A percentile compares a stretch with the other conserved stretches of the same genome.
phyloP scores from a whole-genome alignment of 140 eudicot genomes.

The Anethum foeniculum region DNA sequence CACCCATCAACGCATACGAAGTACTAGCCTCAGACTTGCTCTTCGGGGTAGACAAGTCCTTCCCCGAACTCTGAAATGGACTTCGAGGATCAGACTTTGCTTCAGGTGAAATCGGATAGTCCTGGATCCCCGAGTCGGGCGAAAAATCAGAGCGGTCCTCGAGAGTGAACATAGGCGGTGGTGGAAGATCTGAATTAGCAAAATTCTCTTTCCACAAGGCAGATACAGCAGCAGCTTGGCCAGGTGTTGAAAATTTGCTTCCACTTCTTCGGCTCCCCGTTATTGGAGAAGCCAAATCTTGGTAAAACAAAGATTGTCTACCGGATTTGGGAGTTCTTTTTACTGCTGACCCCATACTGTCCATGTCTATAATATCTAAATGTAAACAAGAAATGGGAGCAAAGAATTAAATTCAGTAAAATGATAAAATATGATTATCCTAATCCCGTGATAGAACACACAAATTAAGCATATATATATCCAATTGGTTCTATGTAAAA shows the following conservation, averaged over 20 bases:
- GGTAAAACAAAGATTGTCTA: conserved; percentile 67
- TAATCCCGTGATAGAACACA: background rate
- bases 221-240: conserved; percentile 98
- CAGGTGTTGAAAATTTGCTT: conserved; percentile 70
- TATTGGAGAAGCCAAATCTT: conserved; percentile 79
- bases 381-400: background rate
- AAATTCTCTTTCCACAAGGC: conserved; percentile 98
- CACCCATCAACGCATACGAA: conserved; percentile 31
- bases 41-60: conserved; percentile 49
- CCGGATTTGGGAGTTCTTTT: conserved; percentile 74
- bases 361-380: conserved; percentile 14
- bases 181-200: conserved; percentile 84
- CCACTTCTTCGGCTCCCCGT: conserved; percentile 48
- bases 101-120: conserved; percentile 65
- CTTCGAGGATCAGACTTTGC: conserved; percentile 59
- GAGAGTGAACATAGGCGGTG: conserved; percentile 79
- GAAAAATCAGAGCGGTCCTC: conserved; percentile 87
- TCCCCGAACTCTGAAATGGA: conserved; percentile 36
- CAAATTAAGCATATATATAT: background rate
- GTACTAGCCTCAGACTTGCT: conserved; percentile 51
- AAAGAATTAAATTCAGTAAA: background rate
- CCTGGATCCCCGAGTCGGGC: conserved; percentile 67
- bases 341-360: conserved; percentile 44
- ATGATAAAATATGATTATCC: background rate
- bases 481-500: too few relatives aligned